Evolutionary conservation across 2,329 filamentous ascomycete genomes (phyloP), one percentile per base, ranked within the genome.

Genomic region (Nothophoma quercina): DNA sequence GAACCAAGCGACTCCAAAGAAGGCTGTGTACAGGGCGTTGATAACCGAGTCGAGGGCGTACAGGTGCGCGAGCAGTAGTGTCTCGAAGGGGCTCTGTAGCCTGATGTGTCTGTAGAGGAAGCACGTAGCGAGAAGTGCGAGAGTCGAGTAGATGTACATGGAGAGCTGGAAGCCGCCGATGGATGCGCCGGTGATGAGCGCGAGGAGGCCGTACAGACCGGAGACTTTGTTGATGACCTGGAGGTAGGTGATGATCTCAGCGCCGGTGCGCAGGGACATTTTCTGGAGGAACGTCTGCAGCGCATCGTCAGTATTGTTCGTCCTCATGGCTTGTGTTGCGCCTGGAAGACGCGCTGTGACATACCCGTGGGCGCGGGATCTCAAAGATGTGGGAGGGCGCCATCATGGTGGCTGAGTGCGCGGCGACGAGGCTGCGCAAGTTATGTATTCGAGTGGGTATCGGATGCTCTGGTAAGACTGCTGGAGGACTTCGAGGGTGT

Each of bases 191-290:
- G 93, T 96, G 60, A 96, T 81, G 63, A 96, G 84, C 53, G 93
- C 92, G 63, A 97, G 87, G 34, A 97, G 82, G 60, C 93, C 93
- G 76, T 96, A 97, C 63, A 96, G 81, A 51, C 92, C 93, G 41
- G 91, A 93, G 62, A 93, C 85, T 76, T 96, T 96, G 82, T 97
- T 97, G 78, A 97, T 88, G 48, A 96, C 82, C 59, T 96, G 85
- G 9, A 89, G 87, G 56, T 95, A 82, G 4, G 89, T 87, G 67
- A 96, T 91, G 67, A 97, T 83, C 64, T 95, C 91, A 38, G 90
- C 88, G 62, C 91, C 93, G 26, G 90, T 93, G 66, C 91, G 89
- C 47, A 97, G 86, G 70, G 89, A 90, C 80, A 96, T 88, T 68
- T 92, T 80, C 71, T 90, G 91, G 61, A 96, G 84, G 73, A 96